These are phyloP conservation scores for Vitis hybrid DNA, from an alignment of 177 flowering plant species.

Conservation along the genomic window DNA sequence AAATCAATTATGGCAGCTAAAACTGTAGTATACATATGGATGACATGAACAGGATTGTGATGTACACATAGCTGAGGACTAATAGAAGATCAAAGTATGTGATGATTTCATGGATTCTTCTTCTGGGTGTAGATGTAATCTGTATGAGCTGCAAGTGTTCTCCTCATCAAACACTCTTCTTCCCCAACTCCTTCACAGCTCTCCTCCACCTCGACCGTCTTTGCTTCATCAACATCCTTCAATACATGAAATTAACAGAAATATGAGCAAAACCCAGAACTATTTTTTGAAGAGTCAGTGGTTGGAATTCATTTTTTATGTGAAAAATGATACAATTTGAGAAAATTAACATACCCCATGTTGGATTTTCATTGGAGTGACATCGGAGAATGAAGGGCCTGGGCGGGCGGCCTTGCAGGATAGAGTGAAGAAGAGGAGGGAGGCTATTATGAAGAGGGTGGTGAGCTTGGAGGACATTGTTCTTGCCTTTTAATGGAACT, in stretches of 20 bases:
- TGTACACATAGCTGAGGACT: too few relatives aligned
- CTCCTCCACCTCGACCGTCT: slow-evolving; percentile 14
- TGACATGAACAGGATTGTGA: too few relatives aligned
- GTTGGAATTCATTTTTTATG: neutral
- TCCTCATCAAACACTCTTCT: slow-evolving; percentile 45
- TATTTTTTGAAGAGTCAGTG: too few relatives aligned
- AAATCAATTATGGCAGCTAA: too few relatives aligned
- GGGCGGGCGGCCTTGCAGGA: slow-evolving; percentile 15
- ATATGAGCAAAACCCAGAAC: neutral
- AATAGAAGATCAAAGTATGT: neutral
- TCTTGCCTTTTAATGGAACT: neutral
- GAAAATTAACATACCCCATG: slow-evolving; percentile 4
- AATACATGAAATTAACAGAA: neutral
- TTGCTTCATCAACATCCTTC: slow-evolving; percentile 4
- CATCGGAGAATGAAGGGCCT: slow-evolving; percentile 5
- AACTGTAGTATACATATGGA: too few relatives aligned
- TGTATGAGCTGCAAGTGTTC: slow-evolving; percentile 41
- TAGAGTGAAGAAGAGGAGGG: slow-evolving; percentile 15
- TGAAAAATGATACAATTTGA: neutral
- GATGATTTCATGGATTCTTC: slow-evolving; percentile 21
- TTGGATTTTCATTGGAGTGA: neutral
- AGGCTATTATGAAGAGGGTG: slow-evolving; percentile 10
- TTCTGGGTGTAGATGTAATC: slow-evolving; percentile 57
- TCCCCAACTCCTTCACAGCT: slow-evolving; percentile 28
- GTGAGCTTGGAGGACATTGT: slow-evolving; percentile 19